Evolutionary conservation across 768 basidiomycete species (phyloP).

Genomic region (Scleroderma citrinum): DNA sequence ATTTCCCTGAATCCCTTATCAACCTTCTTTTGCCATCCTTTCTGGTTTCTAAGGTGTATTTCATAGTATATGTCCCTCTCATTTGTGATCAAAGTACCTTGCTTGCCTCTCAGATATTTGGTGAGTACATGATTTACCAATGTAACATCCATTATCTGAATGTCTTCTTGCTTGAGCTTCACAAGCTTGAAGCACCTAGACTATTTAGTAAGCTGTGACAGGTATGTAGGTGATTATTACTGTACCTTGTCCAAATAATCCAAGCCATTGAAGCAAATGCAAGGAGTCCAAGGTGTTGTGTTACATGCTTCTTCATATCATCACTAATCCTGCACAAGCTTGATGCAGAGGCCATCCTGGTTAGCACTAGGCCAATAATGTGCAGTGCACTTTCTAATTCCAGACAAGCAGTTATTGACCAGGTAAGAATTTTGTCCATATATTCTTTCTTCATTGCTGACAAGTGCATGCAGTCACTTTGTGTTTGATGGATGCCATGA

Average conservation of each 20-base stretch:
- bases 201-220: neutral
- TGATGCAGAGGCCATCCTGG: too few species aligned
- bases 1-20: slow-evolving; percentile 20
- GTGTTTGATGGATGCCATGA: slow-evolving; percentile 23
- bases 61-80: slow-evolving; percentile 19
- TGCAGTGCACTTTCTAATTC: neutral
- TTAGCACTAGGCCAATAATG: too few species aligned
- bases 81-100: slow-evolving; percentile 3
- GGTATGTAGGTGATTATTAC: too few species aligned
- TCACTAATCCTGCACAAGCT: too few species aligned
- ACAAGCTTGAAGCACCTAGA: slow-evolving; percentile 29
- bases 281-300: neutral
- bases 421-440: neutral
- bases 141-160: slow-evolving; percentile 6
- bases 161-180: slow-evolving; percentile 16
- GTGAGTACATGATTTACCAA: neutral
- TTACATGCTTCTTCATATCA: neutral
- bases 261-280: neutral
- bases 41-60: slow-evolving; percentile 15
- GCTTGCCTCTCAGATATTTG: slow-evolving; percentile 1
- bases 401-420: neutral
- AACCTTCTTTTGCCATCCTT: slow-evolving; percentile 21
- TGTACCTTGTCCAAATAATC: slow-evolving; percentile 1
- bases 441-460: slow-evolving; percentile 15
- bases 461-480: slow-evolving; percentile 22